Conservation (phyloP, 257 asterid genomes). For the Lantana camara region DNA sequence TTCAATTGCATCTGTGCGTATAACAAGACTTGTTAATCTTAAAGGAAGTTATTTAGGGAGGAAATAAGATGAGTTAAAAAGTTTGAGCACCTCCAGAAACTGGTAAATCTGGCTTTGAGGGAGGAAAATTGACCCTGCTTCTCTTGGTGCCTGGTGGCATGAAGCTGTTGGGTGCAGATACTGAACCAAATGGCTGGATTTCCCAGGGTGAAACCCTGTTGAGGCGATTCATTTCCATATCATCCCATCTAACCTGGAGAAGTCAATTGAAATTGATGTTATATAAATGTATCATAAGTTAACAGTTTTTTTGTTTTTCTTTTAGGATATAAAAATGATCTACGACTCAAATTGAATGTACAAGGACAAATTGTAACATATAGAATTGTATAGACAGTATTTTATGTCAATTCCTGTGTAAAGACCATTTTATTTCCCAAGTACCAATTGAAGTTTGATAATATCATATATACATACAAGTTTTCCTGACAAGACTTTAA, state of each 20-base stretch:
- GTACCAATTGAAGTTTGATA: too few relatives aligned
- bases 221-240: slow-evolving; percentile 66
- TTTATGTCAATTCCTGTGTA: not conserved
- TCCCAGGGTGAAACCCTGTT: slow-evolving; percentile 99
- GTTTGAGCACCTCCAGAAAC: slow-evolving; percentile 49
- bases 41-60: not conserved
- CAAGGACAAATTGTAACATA: not conserved
- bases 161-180: slow-evolving; percentile 64
- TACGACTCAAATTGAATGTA: too few relatives aligned
- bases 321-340: too few relatives aligned
- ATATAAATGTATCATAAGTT: not conserved
- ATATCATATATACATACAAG: not conserved
- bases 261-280: slow-evolving; percentile 16
- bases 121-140: slow-evolving; percentile 63
- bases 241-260: slow-evolving; percentile 97
- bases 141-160: slow-evolving; percentile 73
- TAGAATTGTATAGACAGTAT: not conserved
- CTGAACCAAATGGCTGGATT: slow-evolving; percentile 69
- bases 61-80: not conserved
- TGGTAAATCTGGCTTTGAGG: slow-evolving; percentile 54
- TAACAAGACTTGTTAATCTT: not conserved
- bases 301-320: not conserved
- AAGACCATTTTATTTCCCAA: not conserved
- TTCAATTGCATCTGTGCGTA: slow-evolving; percentile 58
- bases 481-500: not conserved